phyloP scores from a whole-genome alignment of 352 stramenopile genomes.

The Phytophthora cactorum region DNA sequence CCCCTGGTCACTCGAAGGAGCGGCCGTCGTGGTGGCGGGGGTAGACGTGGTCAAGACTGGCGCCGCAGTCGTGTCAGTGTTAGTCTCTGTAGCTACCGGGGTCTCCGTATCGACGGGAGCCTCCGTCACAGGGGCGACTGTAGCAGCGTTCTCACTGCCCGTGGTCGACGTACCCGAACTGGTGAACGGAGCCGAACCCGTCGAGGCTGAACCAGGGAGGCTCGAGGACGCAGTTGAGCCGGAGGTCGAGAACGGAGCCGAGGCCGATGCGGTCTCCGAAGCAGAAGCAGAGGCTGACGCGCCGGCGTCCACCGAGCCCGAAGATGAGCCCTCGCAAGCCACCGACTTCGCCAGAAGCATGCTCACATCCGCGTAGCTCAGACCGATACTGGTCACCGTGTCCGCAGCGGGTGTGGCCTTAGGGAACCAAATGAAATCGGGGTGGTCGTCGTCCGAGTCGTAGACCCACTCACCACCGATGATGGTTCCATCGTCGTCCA shows the following conservation, averaged over 20 bases:
- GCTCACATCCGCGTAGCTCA: slow-evolving; percentile 41
- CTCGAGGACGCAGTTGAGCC: slow-evolving; percentile 17
- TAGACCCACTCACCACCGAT: slow-evolving; percentile 53
- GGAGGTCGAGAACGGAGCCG: slow-evolving; percentile 13
- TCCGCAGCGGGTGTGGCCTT: slow-evolving; percentile 28
- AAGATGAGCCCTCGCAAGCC: slow-evolving; percentile 21
- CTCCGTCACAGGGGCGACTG: slow-evolving; percentile 21
- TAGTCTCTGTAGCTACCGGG: slow-evolving; percentile 2
- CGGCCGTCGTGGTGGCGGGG: slow-evolving; percentile 8
- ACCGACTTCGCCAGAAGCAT: slow-evolving; percentile 38
- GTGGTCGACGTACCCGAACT: slow-evolving; percentile 9
- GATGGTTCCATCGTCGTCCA: slow-evolving; percentile 39
- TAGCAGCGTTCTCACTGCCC: slow-evolving; percentile 10
- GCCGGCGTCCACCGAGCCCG: slow-evolving; percentile 2
- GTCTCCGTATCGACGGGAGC: neutral
- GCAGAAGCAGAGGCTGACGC: slow-evolving; percentile 10
- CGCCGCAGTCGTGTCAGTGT: slow-evolving; percentile 5
- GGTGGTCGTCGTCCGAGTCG: slow-evolving; percentile 37
- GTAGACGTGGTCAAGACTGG: slow-evolving; percentile 4
- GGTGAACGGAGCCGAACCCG: slow-evolving; percentile 15
- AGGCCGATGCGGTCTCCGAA: neutral
- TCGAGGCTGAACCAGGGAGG: slow-evolving; percentile 13
- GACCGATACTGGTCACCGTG: slow-evolving; percentile 35
- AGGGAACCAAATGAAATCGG: slow-evolving; percentile 46
- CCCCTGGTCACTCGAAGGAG: slow-evolving; percentile 12